These are phyloP conservation scores for Podaxis sp. DNA, from an alignment of 768 basidiomycete species.

Conservation along the genomic window DNA sequence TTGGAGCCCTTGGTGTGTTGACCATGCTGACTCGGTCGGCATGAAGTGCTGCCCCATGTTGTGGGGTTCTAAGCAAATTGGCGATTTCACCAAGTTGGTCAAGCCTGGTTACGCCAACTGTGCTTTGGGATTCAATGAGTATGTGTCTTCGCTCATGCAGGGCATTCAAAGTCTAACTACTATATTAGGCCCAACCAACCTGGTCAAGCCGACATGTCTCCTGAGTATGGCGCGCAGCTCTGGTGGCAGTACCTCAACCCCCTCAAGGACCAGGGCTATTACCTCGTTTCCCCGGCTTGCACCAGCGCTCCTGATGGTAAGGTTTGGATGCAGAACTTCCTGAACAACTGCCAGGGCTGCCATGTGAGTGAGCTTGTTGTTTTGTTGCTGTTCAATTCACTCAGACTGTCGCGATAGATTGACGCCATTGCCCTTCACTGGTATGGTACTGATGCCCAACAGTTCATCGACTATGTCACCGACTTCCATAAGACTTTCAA, in stretches of 20 bases:
- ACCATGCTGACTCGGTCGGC: slow-evolving; percentile 39
- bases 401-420: slow-evolving; percentile 37
- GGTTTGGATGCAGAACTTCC: slow-evolving; percentile 64
- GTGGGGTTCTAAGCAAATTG: slow-evolving; percentile 59
- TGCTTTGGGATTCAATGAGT: slow-evolving; percentile 78
- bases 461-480: slow-evolving; percentile 53
- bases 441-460: slow-evolving; percentile 54
- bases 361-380: slow-evolving; percentile 38
- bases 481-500: slow-evolving; percentile 44
- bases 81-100: slow-evolving; percentile 47
- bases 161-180: neutral
- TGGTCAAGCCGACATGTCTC: slow-evolving; percentile 60
- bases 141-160: slow-evolving; percentile 22
- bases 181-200: slow-evolving; percentile 62
- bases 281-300: slow-evolving; percentile 63
- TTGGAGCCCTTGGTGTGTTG: slow-evolving; percentile 55
- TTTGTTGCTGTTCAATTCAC: neutral
- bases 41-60: slow-evolving; percentile 63
- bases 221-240: slow-evolving; percentile 46
- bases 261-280: slow-evolving; percentile 54
- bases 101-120: slow-evolving; percentile 48
- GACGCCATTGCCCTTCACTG: slow-evolving; percentile 63
- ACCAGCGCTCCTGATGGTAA: slow-evolving; percentile 61
- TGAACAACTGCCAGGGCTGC: slow-evolving; percentile 52
- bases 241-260: slow-evolving; percentile 67